Percentiles rank a stretch among this genome's conserved stretches.
phyloP scores from a whole-genome alignment of 371 early-diverging fungal species.

The Lichtheimia corymbifera region DNA sequence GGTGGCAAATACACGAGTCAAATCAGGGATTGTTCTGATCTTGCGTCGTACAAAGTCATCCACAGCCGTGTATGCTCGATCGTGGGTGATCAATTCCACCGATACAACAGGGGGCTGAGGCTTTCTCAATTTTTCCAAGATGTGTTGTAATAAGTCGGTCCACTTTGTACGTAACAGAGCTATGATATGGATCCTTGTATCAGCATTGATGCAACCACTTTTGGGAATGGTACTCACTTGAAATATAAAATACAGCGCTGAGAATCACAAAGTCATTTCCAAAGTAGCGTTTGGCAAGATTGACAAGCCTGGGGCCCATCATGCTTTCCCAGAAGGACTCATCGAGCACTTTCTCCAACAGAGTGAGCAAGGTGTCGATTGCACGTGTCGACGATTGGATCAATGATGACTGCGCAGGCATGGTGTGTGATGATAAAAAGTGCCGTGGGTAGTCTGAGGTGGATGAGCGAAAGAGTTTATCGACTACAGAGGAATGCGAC shows the following conservation, averaged over 20 bases:
- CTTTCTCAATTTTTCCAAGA: conserved; percentile 7
- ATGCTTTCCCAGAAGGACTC: conserved; percentile 33
- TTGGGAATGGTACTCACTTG: conserved; percentile 22
- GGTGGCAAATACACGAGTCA: conserved; percentile 14
- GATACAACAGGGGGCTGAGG: conserved; percentile 3
- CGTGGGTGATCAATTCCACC: conserved; percentile 14
- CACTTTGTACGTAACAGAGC: conserved; percentile 34
- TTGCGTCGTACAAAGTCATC: conserved; percentile 19
- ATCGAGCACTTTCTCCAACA: conserved; percentile 33
- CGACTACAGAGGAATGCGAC: too few relatives aligned
- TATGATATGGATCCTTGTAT: conserved; percentile 1
- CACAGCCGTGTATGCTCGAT: conserved; percentile 25
- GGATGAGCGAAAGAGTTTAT: too few relatives aligned
- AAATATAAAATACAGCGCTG: conserved; percentile 30
- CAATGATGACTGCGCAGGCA: too few relatives aligned
- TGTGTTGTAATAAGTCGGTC: conserved; percentile 16
- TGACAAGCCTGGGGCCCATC: conserved; percentile 30
- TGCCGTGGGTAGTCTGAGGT: too few relatives aligned
- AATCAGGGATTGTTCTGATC: conserved; percentile 13
- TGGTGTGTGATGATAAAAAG: too few relatives aligned
- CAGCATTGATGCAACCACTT: neutral
- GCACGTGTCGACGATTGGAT: too few relatives aligned
- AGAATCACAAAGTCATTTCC: conserved; percentile 40
- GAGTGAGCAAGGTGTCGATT: conserved; percentile 13
- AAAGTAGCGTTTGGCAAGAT: conserved; percentile 36